These are phyloP conservation scores for Ocimum tenuiflorum DNA, from an alignment of 257 asterid genomes.

Conservation along the genomic window DNA sequence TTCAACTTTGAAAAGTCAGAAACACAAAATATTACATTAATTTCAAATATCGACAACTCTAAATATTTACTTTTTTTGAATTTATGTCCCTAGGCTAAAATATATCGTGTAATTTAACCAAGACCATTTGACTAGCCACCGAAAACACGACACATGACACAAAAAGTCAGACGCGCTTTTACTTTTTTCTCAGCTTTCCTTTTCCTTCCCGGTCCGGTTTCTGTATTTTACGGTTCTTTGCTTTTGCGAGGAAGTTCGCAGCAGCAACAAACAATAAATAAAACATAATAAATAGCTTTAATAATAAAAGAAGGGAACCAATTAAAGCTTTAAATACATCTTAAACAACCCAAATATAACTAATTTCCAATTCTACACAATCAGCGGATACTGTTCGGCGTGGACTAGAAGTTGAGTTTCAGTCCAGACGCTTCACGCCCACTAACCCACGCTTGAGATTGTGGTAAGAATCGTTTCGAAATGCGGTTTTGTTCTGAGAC, in stretches of 20 bases:
- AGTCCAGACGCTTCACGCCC: background rate
- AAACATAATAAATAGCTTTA: too few species aligned
- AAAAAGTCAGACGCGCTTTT: background rate
- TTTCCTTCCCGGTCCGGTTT: background rate
- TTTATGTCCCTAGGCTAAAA: too few species aligned
- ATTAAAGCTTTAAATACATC: background rate
- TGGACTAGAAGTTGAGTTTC: conserved; percentile 28
- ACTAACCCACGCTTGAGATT: conserved; percentile 7
- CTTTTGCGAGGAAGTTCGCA: too few species aligned
- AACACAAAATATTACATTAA: background rate
- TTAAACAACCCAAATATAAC: conserved; percentile 2
- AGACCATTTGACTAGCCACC: too few species aligned
- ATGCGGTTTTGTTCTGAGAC: background rate
- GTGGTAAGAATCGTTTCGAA: conserved; percentile 2
- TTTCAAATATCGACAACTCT: too few species aligned
- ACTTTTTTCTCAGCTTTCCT: conserved; percentile 11
- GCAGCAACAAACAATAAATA: too few species aligned
- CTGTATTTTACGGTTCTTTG: too few species aligned
- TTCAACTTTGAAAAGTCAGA: background rate
- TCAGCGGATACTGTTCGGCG: conserved; percentile 14
- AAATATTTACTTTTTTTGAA: too few species aligned
- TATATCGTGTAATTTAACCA: too few species aligned
- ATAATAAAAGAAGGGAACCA: background rate
- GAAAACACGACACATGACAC: background rate
- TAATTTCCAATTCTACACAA: background rate